Percentiles rank a stretch among this genome's conserved stretches.
Conservation (phyloP, 2,329 filamentous ascomycete species). For the Emergomyces pasteurianus region DNA sequence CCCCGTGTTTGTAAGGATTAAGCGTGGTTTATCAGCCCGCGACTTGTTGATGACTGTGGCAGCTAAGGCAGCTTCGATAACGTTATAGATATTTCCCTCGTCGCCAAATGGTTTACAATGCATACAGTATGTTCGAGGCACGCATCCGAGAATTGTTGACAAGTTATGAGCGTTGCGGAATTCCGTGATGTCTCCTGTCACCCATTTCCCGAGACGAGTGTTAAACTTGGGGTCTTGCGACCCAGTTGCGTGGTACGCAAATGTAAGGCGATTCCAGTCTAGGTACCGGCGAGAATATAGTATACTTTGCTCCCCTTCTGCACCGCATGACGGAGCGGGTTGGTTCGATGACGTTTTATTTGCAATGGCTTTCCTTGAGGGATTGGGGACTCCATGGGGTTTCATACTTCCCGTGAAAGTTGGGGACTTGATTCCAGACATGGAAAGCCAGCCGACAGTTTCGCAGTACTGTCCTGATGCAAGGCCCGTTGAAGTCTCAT, state of each 20-base stretch:
- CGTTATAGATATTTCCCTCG: constrained; percentile 43
- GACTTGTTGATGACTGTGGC: constrained; percentile 40
- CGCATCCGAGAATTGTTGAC: constrained; percentile 47
- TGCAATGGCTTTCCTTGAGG: constrained; percentile 25
- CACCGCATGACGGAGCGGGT: background rate
- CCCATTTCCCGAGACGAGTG: constrained; percentile 34
- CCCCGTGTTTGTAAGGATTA: constrained; percentile 52
- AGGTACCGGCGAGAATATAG: constrained; percentile 50
- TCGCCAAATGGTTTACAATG: constrained; percentile 42
- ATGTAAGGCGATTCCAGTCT: constrained; percentile 57
- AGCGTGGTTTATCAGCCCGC: constrained; percentile 39
- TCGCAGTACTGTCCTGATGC: constrained; percentile 55
- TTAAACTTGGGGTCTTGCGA: constrained; percentile 39
- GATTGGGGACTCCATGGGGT: constrained; percentile 33
- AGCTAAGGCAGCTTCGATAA: constrained; percentile 41
- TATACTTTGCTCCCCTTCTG: constrained; percentile 7
- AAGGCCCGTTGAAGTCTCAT: constrained; percentile 48
- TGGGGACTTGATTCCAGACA: constrained; percentile 44
- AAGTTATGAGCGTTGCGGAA: constrained; percentile 44
- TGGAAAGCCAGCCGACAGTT: constrained; percentile 56
- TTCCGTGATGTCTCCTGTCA: constrained; percentile 40
- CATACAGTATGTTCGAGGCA: constrained; percentile 46
- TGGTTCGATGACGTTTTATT: background rate
- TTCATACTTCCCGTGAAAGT: constrained; percentile 34
- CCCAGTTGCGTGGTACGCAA: constrained; percentile 49